Base-by-base conservation (phyloP, 1,284 basidiomycete species). In the Cutaneotrichosporon sp. region DNA sequence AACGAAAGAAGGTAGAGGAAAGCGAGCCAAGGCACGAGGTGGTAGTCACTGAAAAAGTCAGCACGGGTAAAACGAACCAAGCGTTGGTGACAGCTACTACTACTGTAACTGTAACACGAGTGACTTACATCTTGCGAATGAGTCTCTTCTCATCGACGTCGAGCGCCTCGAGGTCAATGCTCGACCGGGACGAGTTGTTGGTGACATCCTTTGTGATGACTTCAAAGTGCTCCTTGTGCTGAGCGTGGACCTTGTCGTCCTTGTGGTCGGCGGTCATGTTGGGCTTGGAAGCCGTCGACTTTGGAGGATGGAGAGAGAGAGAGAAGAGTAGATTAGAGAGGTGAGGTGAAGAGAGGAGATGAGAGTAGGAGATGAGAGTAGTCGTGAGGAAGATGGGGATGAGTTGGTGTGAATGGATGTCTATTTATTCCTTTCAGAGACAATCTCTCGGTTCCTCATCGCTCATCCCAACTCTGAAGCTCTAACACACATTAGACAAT, bases 1-100 rank as follows among this genome's bases (percentile, higher is more conserved):
- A 47, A 47, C 4, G 56, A 58, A 10, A 49, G 77, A 11, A 89
- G 82, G 78, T 90, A 91, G 65, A 91, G 77, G 64, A 91, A 83
- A 0, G 72, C 61, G 2, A 76, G 69, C 69, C 71, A 72, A 16
- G 73, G 72, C 2, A 76, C 70, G 34, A 75, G 58, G 50, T 64
- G 66, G 22, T 61, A 60, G 61, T 75, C 73, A 46, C 69, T 69
- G 62, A 26, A 30, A n/a, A 10, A 9, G 62, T 63, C 16, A 63
- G 62, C 32, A 32, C 42, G 42, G 42, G 42, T 18, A 18, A 14
- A 18, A 18, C 42, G 16, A 46, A 16, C 16, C 2, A 46, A 46
- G 42, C 16, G 38, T 42, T 6, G 38, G 50, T n/a, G n/a, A n/a
- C n/a, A n/a, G n/a, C n/a, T n/a, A n/a, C n/a, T n/a, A n/a, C n/a